Evolutionary conservation across 2,329 filamentous ascomycete species (phyloP), one percentile per base, ranked within the genome.

Genomic region (Juglanconis sp.): DNA sequence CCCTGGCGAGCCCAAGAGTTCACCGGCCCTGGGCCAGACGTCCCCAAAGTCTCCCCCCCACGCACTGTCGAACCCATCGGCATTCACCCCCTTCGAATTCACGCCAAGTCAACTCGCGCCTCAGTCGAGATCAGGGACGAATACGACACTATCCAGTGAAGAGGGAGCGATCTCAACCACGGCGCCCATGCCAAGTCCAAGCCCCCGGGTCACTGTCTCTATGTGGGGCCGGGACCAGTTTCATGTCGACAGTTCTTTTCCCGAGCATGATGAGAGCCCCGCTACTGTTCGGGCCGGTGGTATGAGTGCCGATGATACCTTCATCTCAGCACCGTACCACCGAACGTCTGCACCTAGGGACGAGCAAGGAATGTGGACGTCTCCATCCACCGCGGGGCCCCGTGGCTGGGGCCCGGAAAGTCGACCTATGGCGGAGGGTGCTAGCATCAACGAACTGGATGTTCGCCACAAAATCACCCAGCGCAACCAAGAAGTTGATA

Each of bases 191-290:
- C 70, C 74, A 36, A 69, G 72, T 24, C 78, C 76, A 61, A 85
- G 83, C 66, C 83, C 83, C 6, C 77, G 77, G 34, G 80, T 86
- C 24, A 84, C 79, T 5, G 80, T 86, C 52, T 86, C 83, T 1
- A 73, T 82, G 63, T 86, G 81, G 80, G 81, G 78, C 50, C 76
- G 74, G 62, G 80, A 76, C 54, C 61, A 57, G 32, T 5, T n/a
- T 17, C 55, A 51, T 35, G 67, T 71, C 47, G 78, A 80, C 61
- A 74, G 75, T 13, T 68, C 71, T 6, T 75, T 81, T 42, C 65
- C 64, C 5, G 64, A 64, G 3, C 66, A 68, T 38, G 70, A 73
- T 54, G 73, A 76, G 53, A 72, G 68, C 55, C 69, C 74, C 34
- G 69, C 68, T 46, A 74, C 73, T 3, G 66, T 74, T 32, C 73